Evolutionary conservation across 2,329 filamentous ascomycete species (phyloP).

Genomic region (Penicillium decumbens): DNA sequence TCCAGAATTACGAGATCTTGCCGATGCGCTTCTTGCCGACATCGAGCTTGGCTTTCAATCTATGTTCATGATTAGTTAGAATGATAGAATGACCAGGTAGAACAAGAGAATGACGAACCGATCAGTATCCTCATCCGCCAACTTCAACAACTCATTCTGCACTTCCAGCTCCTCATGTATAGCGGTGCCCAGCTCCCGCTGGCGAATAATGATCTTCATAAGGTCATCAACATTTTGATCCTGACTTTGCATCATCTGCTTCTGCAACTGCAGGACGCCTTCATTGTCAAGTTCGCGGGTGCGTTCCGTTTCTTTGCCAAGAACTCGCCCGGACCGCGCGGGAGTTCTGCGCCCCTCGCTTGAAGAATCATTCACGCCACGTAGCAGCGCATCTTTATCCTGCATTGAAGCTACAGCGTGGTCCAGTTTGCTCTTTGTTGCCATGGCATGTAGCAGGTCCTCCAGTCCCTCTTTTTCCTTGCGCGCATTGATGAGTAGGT

Average conservation of each 20-base stretch:
- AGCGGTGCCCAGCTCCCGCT: slow-evolving; percentile 58
- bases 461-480: slow-evolving; percentile 62
- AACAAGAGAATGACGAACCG: slow-evolving; percentile 30
- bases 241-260: slow-evolving; percentile 59
- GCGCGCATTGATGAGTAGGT: slow-evolving; percentile 53
- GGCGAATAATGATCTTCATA: slow-evolving; percentile 54
- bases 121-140: slow-evolving; percentile 57
- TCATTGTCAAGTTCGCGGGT: slow-evolving; percentile 61
- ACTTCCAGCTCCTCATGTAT: slow-evolving; percentile 60
- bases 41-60: slow-evolving; percentile 45
- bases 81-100: not conserved
- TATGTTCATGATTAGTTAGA: slow-evolving; percentile 20
- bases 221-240: slow-evolving; percentile 57
- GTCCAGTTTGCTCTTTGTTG: slow-evolving; percentile 47
- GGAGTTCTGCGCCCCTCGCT: slow-evolving; percentile 17
- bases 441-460: slow-evolving; percentile 56
- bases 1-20: slow-evolving; percentile 40
- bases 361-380: slow-evolving; percentile 19
- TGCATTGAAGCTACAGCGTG: slow-evolving; percentile 44
- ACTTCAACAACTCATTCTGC: slow-evolving; percentile 57
- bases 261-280: slow-evolving; percentile 60
- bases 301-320: slow-evolving; percentile 56
- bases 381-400: slow-evolving; percentile 44
- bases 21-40: slow-evolving; percentile 46
- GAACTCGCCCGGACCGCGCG: slow-evolving; percentile 46